phyloP scores from a whole-genome alignment of 2,329 filamentous ascomycete species.

The Parascedosporium putredinis region DNA sequence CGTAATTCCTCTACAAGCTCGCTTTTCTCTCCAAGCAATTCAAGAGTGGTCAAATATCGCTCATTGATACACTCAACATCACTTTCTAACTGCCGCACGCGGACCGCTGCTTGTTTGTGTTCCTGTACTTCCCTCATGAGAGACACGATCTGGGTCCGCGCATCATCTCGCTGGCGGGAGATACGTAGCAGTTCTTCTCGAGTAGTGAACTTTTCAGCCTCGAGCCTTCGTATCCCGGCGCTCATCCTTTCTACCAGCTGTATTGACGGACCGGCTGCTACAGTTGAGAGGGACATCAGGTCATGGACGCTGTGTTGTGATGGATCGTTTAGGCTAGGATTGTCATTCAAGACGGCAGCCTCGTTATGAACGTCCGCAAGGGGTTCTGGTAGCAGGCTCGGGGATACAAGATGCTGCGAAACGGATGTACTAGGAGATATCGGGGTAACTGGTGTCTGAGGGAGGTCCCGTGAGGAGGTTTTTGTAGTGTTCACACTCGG shows the following conservation, averaged over 20 bases:
- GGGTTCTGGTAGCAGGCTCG: not conserved
- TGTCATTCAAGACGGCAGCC: constrained; percentile 28
- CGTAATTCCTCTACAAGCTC: constrained; percentile 85
- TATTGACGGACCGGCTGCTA: constrained; percentile 82
- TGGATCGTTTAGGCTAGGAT: constrained; percentile 17
- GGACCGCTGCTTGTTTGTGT: constrained; percentile 22
- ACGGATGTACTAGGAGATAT: not conserved
- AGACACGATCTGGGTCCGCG: constrained; percentile 78
- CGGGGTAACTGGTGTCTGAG: not conserved
- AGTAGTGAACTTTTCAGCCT: constrained; percentile 80
- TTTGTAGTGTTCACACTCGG: not conserved
- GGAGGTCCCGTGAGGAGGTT: not conserved
- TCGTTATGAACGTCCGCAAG: constrained; percentile 20
- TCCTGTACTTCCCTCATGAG: constrained; percentile 80
- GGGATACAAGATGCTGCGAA: not conserved
- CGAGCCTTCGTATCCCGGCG: constrained; percentile 78
- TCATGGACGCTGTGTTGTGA: constrained; percentile 67
- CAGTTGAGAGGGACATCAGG: constrained; percentile 79
- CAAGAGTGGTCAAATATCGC: constrained; percentile 81
- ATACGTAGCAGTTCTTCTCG: constrained; percentile 79
- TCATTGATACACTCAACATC: constrained; percentile 60
- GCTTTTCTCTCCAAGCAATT: constrained; percentile 95
- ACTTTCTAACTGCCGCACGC: constrained; percentile 54
- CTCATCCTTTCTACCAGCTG: constrained; percentile 96
- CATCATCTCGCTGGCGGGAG: constrained; percentile 79